A percentile compares a stretch with the other conserved stretches of the same genome.
Conservation (phyloP, 2,329 filamentous ascomycete genomes). For the Pseudonectria buxi region DNA sequence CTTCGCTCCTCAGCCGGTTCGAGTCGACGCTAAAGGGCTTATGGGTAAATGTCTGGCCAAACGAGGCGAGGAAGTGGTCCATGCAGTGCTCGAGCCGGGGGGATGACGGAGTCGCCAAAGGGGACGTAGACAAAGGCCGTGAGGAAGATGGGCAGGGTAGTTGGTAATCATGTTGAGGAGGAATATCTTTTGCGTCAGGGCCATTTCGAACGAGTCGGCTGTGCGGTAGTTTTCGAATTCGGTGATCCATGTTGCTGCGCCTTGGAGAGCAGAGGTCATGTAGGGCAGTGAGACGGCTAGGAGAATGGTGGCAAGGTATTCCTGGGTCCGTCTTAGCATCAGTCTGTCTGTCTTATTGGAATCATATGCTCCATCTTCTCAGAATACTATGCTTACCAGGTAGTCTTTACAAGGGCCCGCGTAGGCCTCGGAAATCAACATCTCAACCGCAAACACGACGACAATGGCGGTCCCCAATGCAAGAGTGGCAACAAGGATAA, state of each 20-base stretch:
- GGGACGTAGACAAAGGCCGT: conserved; percentile 77
- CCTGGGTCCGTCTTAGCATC: conserved; percentile 33
- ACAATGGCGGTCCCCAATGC: conserved; percentile 61
- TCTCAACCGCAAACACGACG: conserved; percentile 64
- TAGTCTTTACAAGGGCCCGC: conserved; percentile 60
- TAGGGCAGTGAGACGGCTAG: conserved; percentile 61
- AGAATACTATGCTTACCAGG: conserved; percentile 40
- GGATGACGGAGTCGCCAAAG: conserved; percentile 61
- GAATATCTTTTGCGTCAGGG: conserved; percentile 68
- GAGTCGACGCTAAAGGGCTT: conserved; percentile 58
- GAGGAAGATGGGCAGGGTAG: conserved; percentile 66
- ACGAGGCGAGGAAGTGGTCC: conserved; percentile 37
- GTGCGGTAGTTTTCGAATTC: conserved; percentile 73
- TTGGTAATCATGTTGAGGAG: conserved; percentile 75
- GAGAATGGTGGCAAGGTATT: conserved; percentile 66
- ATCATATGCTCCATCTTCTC: too few species aligned
- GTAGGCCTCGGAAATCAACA: conserved; percentile 70
- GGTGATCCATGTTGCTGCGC: conserved; percentile 55
- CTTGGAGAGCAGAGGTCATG: conserved; percentile 56
- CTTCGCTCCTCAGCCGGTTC: conserved; percentile 60
- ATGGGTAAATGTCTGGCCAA: conserved; percentile 46
- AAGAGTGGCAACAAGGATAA: conserved; percentile 52
- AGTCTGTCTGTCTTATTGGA: too few species aligned
- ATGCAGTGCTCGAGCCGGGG: conserved; percentile 57
- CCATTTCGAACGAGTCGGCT: conserved; percentile 59